phyloP scores from a whole-genome alignment of 805 yeast genomes.

The Saccharomycopsis sp. region DNA sequence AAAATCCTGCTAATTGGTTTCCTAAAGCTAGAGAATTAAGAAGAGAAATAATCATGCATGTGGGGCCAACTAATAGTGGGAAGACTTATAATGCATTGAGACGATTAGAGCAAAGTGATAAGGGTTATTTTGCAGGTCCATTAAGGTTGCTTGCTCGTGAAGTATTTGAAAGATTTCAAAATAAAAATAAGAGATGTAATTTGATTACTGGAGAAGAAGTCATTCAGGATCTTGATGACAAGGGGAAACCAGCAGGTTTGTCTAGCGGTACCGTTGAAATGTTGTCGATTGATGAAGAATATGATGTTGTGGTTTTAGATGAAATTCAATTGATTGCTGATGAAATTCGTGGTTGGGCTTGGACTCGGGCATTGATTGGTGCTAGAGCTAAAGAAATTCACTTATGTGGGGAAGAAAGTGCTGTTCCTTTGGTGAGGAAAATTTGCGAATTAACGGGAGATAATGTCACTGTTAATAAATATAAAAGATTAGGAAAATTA shows the following conservation, averaged over 20 bases:
- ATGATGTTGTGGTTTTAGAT: slow-evolving; percentile 86
- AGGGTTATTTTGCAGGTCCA: slow-evolving; percentile 95
- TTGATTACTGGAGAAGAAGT: slow-evolving; percentile 95
- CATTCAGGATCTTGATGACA: slow-evolving; percentile 55
- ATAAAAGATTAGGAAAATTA: slow-evolving; percentile 70
- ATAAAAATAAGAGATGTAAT: slow-evolving; percentile 65
- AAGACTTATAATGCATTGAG: slow-evolving; percentile 82
- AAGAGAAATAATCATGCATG: slow-evolving; percentile 81
- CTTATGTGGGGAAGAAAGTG: slow-evolving; percentile 87
- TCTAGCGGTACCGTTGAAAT: slow-evolving; percentile 91
- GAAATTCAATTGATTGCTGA: slow-evolving; percentile 86
- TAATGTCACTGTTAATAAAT: slow-evolving; percentile 58
- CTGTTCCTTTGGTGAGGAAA: slow-evolving; percentile 58
- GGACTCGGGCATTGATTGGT: slow-evolving; percentile 89
- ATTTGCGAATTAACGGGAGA: slow-evolving; percentile 73
- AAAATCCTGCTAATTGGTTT: slow-evolving; percentile 70
- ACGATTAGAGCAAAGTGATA: slow-evolving; percentile 52
- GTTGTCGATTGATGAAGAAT: slow-evolving; percentile 58
- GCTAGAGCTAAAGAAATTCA: slow-evolving; percentile 81
- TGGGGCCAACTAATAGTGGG: slow-evolving; percentile 97
- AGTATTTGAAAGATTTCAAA: slow-evolving; percentile 72
- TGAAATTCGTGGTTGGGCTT: slow-evolving; percentile 76
- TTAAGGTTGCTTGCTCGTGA: slow-evolving; percentile 85
- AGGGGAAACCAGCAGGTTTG: slow-evolving; percentile 63
- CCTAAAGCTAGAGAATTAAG: slow-evolving; percentile 78